Conservation (phyloP, 345 rosid genomes). For the Brassica rapa region DNA sequence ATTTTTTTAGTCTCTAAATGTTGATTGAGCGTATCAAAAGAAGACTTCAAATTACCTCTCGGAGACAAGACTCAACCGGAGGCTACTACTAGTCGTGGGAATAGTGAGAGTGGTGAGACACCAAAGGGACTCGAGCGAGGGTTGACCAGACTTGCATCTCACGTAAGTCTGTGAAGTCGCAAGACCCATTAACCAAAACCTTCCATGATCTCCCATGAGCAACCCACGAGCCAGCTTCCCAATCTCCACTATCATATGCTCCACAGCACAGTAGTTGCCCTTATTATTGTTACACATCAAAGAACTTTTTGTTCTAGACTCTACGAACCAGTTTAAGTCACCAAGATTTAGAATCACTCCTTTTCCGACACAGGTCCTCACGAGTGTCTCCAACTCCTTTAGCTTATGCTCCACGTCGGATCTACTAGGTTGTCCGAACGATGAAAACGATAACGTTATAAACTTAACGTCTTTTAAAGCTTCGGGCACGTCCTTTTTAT, state of each 20-base stretch:
- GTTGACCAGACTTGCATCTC: constrained; percentile 71
- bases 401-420: constrained; percentile 60
- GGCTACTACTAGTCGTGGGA: constrained; percentile 59
- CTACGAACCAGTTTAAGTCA: constrained; percentile 72
- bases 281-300: constrained; percentile 34
- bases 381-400: constrained; percentile 53
- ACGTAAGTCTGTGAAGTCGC: constrained; percentile 83
- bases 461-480: constrained; percentile 59
- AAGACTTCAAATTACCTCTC: constrained; percentile 58
- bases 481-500: constrained; percentile 61
- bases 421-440: constrained; percentile 54
- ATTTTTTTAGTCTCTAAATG: background rate
- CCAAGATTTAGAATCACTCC: constrained; percentile 72
- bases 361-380: constrained; percentile 48
- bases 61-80: constrained; percentile 70
- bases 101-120: constrained; percentile 69
- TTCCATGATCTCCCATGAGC: constrained; percentile 50
- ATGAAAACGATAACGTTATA: constrained; percentile 49
- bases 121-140: constrained; percentile 68
- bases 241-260: constrained; percentile 72
- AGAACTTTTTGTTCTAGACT: constrained; percentile 47
- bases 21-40: constrained; percentile 16
- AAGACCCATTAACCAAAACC: constrained; percentile 77
- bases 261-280: constrained; percentile 48
- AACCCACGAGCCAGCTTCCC: constrained; percentile 59